Evolutionary conservation across 2,329 filamentous ascomycete genomes (phyloP).

Genomic region (Penicillium hesseltinei): DNA sequence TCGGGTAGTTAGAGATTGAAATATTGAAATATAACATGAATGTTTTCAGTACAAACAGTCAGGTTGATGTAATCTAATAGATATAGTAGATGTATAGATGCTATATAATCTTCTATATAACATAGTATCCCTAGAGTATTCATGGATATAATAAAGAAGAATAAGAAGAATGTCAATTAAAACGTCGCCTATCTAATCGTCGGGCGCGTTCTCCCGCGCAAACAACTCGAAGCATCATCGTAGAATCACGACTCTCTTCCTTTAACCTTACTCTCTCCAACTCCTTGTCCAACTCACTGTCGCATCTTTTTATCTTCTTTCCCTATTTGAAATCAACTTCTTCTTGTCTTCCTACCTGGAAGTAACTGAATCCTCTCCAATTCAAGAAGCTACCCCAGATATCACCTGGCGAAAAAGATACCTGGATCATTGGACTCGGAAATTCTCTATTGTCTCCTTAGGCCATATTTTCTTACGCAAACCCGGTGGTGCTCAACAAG

Average conservation of each 20-base stretch:
- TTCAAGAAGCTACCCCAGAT: constrained; percentile 5
- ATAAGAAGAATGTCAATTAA: background rate
- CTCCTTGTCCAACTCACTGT: background rate
- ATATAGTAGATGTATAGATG: too few species aligned
- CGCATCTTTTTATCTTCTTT: background rate
- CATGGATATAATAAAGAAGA: background rate
- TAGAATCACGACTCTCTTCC: constrained; percentile 17
- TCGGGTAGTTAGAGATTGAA: background rate
- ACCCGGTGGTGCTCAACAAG: constrained; percentile 11
- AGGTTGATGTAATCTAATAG: background rate
- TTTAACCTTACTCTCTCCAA: background rate
- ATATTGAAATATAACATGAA: background rate
- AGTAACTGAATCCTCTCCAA: background rate
- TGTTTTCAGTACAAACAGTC: background rate
- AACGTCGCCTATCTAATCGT: constrained; percentile 22
- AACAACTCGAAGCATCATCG: constrained; percentile 31
- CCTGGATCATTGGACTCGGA: constrained; percentile 7
- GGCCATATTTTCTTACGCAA: background rate
- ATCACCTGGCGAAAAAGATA: constrained; percentile 9
- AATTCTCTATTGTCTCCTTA: constrained; percentile 3
- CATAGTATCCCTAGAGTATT: background rate
- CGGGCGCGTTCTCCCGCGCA: constrained; percentile 27
- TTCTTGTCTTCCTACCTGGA: background rate
- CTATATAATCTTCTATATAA: background rate
- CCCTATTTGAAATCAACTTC: background rate